Evolutionary conservation across 2,329 filamentous ascomycete species (phyloP).

Genomic region (Paraphaeosphaeria sporulosa): DNA sequence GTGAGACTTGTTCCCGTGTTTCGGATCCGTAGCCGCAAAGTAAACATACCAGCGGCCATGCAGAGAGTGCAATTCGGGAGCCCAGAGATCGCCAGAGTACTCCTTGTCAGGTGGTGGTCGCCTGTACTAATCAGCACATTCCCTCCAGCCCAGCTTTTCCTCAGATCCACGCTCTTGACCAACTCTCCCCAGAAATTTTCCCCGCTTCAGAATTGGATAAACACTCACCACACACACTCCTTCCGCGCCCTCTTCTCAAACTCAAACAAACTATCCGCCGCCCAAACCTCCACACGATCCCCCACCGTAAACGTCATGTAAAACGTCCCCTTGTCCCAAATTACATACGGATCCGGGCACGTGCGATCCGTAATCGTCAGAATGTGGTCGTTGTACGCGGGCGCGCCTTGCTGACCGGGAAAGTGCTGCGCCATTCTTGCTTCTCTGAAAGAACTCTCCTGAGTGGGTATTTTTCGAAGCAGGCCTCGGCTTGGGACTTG

Average conservation of each 20-base stretch:
- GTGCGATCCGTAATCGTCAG: conserved; percentile 51
- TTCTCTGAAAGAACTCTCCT: too few species aligned
- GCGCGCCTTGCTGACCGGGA: conserved; percentile 24
- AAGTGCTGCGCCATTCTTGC: conserved; percentile 20
- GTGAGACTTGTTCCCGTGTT: conserved; percentile 54
- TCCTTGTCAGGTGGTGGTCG: conserved; percentile 52
- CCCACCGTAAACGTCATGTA: conserved; percentile 58
- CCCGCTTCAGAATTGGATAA: too few species aligned
- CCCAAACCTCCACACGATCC: conserved; percentile 55
- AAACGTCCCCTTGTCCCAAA: conserved; percentile 52
- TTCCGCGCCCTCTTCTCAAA: conserved; percentile 50
- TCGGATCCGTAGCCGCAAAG: conserved; percentile 53
- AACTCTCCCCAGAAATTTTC: too few species aligned
- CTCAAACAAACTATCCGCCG: conserved; percentile 48
- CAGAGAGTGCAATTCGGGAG: conserved; percentile 62
- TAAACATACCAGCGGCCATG: conserved; percentile 64
- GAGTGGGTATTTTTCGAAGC: neutral
- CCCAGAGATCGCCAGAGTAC: conserved; percentile 61
- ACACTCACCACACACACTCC: conserved; percentile 48
- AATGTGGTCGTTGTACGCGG: conserved; percentile 49
- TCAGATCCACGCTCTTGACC: too few species aligned
- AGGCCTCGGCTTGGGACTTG: neutral
- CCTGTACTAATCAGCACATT: conserved; percentile 24
- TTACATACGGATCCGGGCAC: conserved; percentile 56
- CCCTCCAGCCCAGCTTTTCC: too few species aligned